Evolutionary conservation across 257 asterid genomes (phyloP), one percentile per base, ranked within the genome.

Genomic region (Petunia axillaris): DNA sequence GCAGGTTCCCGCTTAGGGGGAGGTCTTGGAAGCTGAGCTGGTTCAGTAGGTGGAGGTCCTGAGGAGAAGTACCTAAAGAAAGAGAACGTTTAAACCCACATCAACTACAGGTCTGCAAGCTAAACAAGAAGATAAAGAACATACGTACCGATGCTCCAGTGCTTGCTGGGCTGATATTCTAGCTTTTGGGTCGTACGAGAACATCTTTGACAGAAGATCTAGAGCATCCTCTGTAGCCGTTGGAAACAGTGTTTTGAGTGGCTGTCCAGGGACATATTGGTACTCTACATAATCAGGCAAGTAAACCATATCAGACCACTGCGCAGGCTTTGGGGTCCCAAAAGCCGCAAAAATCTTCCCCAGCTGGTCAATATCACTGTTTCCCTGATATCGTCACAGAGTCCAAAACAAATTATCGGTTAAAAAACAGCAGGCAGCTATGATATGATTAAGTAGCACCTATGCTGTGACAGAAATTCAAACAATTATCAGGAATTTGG

Each of bases 111-210:
- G 60, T 81, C 66, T 38, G 60, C 60, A 60, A 80, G 60, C 55
- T 64, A 48, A 52, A 64, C 79, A 64, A 60, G 64, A 64, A 60
- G 64, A 48, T 44, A 43, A 46, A 37, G 54, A 41, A 15, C 25
- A 80, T 76, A 46, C 85, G 80, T 91, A 96, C 98, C 98, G 86
- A 82, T 96, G 99, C 88, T 96, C 99, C 81, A 96, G 83, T 46
- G 99, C 99, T 86, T 89, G 98, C 75, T 92, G 95, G 7, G 97
- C 97, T 43, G 99, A 92, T 79, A 96, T 92, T 87, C 99, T 90
- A 79, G 90, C 84, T 84, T 94, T 96, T 43, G 99, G 98, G 55
- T 96, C 99, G 80, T 96, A 96, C 4, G 70, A 71, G 60, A 96
- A 96, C 99, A 96, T 96, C 84, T 96, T 96, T 16, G 93, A 87